Conservation (phyloP, 768 basidiomycete species). For the Brasilioporus rufonigricans region DNA sequence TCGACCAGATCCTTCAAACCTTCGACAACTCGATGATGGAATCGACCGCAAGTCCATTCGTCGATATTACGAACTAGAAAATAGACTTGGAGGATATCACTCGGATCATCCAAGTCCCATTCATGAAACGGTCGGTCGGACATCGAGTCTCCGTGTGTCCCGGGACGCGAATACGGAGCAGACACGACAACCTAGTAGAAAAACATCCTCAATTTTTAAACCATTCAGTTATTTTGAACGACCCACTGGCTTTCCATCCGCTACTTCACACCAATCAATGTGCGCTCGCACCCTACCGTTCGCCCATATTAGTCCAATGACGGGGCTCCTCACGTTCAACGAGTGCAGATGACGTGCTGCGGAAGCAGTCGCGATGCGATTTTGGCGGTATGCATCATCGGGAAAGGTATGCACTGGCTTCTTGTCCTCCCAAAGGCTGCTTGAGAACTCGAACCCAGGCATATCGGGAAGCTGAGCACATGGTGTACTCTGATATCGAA, state of each 20-base stretch:
- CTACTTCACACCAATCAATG: constrained; percentile 49
- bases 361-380: constrained; percentile 53
- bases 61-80: constrained; percentile 54
- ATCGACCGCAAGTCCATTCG: constrained; percentile 46
- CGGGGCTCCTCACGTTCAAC: constrained; percentile 42
- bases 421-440: constrained; percentile 61
- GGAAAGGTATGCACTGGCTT: constrained; percentile 48
- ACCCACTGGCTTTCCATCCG: constrained; percentile 37
- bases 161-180: constrained; percentile 40
- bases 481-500: constrained; percentile 51
- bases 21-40: constrained; percentile 37
- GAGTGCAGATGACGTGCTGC: constrained; percentile 50
- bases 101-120: constrained; percentile 46
- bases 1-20: constrained; percentile 40
- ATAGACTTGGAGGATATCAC: constrained; percentile 48
- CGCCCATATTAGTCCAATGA: constrained; percentile 56
- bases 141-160: constrained; percentile 10
- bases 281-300: constrained; percentile 52
- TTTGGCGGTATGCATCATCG: constrained; percentile 56
- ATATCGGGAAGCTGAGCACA: constrained; percentile 45
- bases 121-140: constrained; percentile 39
- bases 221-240: neutral
- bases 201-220: neutral
- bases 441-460: constrained; percentile 50
- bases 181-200: constrained; percentile 44